Evolutionary conservation across 2,329 filamentous ascomycete species (phyloP).

Genomic region (Paecilomyces dactylethromorphus): DNA sequence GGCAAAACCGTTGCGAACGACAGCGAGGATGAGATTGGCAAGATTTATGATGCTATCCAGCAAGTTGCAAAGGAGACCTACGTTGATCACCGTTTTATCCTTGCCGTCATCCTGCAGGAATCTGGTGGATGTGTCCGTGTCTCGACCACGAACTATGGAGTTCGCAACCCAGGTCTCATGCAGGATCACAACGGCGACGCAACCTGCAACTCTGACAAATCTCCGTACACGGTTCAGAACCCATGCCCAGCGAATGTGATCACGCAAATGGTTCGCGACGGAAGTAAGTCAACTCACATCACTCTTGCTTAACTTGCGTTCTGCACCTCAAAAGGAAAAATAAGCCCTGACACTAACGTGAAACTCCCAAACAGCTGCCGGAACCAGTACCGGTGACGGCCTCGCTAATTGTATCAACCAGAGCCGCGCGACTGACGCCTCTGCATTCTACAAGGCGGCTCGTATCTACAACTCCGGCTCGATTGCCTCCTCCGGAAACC

Average conservation of each 20-base stretch:
- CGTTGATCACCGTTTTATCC: slow-evolving; percentile 24
- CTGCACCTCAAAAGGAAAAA: slow-evolving; percentile 1
- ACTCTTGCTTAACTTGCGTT: too few species aligned
- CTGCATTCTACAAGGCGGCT: slow-evolving; percentile 17
- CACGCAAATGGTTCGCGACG: slow-evolving; percentile 34
- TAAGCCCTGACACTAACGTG: neutral
- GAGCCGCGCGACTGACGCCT: slow-evolving; percentile 10
- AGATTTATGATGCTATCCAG: slow-evolving; percentile 13
- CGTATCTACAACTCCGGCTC: slow-evolving; percentile 30
- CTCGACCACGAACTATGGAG: slow-evolving; percentile 10
- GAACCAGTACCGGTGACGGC: slow-evolving; percentile 28
- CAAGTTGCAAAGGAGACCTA: slow-evolving; percentile 11
- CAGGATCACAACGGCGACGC: slow-evolving; percentile 32
- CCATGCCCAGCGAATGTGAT: slow-evolving; percentile 22
- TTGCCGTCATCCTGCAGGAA: slow-evolving; percentile 29
- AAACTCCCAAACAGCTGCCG: slow-evolving; percentile 11
- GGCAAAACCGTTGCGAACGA: slow-evolving; percentile 2
- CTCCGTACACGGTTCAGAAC: slow-evolving; percentile 7
- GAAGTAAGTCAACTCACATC: slow-evolving; percentile 9
- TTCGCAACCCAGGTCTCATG: slow-evolving; percentile 23
- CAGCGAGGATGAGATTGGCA: neutral
- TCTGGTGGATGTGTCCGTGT: slow-evolving; percentile 19
- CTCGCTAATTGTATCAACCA: slow-evolving; percentile 25
- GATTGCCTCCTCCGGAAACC: slow-evolving; percentile 17
- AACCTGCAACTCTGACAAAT: slow-evolving; percentile 25